Evolutionary conservation across 257 asterid genomes (phyloP), one percentile per base, ranked within the genome.

Genomic region (Scutellaria galericulata): DNA sequence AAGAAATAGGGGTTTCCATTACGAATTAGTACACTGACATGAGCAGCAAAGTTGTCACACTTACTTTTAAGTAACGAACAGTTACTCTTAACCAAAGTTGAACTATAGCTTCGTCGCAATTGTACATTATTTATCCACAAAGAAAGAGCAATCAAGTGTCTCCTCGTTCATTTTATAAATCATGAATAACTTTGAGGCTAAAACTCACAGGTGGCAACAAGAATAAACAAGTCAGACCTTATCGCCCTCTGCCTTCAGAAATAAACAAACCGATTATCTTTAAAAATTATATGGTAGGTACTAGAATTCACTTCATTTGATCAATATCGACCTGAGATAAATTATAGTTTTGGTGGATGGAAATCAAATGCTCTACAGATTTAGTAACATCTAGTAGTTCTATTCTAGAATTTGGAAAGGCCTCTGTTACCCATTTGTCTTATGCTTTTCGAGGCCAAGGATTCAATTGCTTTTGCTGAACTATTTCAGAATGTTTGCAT

Each of bases 1-100:
- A 31, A 72, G 61, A 73, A 65, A 64, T 12, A 54, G 39, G 40
- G 37, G 41, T 59, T 78, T 69, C 65, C 31, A 39, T 35, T 18
- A 56, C 53, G 37, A 44, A 24, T 3, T 61, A 51, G 66, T 45
- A n/a, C 70, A n/a, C 35, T 40, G 42, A 40, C 11, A 12, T 7
- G 22, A 27, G 35, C 35, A 27, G 35, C 35, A 27, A 27, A 27
- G 35, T 27, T 27, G 2, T 27, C 35, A 27, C 2, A 27, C 3
- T 27, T 1, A 27, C 3, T 27, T 27, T 27, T 27, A 27, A 27
- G 3, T 27, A 27, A 27, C 3, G 35, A 27, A 27, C 35, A 27
- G 35, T 3, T 27, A 27, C 35, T 27, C 3, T 27, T 1, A 27
- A 27, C 35, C 35, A 27, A 27, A 27, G 2, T 27, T 27, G 35